Evolutionary conservation across 2,329 filamentous ascomycete genomes (phyloP), one percentile per base, ranked within the genome.

Genomic region (Colletotrichum abscissum): DNA sequence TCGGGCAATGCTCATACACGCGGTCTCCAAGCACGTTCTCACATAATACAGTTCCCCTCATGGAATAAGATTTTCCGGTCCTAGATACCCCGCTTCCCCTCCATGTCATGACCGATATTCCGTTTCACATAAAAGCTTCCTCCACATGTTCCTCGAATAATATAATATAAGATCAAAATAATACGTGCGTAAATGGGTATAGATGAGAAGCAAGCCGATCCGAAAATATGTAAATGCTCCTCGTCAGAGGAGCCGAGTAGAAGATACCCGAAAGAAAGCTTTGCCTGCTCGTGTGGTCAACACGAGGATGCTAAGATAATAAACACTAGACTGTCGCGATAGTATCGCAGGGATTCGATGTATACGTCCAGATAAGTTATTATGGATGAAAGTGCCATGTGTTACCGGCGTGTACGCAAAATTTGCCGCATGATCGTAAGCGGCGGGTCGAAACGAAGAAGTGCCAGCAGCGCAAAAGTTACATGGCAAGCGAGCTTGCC

Each of bases 141-240:
- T 71, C 67, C 64, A 63, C 62, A 66, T 57, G 33, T 38, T 35
- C 16, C 49, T 70, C 28, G 54, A 73, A 65, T 63, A 63, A 60
- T 30, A 65, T 30, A 67, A 56, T 24, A 58, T 38, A 72, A 54
- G 33, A 76, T 67, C 57, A 76, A 72, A 75, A 57, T 65, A 63
- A 72, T 65, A 54, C 58, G 67, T 69, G 63, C 67, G 62, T 71
- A 75, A 76, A 76, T 72, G 75, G 72, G 74, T 76, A 76, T 75
- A 74, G 69, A 42, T 75, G 71, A 74, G 56, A 60, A 74, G 62
- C 67, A 73, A 73, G 55, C 59, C 69, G 62, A 71, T 68, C 69
- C 65, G 69, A 70, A 75, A 66, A 46, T 63, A 28, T 52, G 30
- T 49, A 58, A 63, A 54, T 60, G 70, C 46, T 54, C 72, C 71